Percentiles rank a stretch among this genome's conserved stretches.
Evolutionary conservation across 2,329 filamentous ascomycete species (phyloP).

Genomic region (Aureobasidium sp.): DNA sequence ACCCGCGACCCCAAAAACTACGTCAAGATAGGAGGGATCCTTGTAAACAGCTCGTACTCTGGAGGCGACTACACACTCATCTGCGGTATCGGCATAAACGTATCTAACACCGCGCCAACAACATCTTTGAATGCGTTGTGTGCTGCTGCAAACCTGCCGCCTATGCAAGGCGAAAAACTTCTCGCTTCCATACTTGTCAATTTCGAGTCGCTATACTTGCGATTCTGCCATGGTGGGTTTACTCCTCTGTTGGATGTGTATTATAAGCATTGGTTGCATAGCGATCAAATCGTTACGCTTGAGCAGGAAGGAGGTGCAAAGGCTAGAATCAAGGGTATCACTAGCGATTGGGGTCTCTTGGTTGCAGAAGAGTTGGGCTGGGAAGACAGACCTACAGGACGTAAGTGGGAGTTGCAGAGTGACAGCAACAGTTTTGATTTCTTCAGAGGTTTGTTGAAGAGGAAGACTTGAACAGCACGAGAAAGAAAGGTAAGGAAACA

Average conservation of each 20-base stretch:
- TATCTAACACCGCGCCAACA: constrained; percentile 75
- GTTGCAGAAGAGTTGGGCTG: constrained; percentile 73
- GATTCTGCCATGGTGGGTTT: constrained; percentile 72
- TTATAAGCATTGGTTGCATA: constrained; percentile 81
- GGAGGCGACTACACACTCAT: constrained; percentile 77
- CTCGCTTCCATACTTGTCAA: constrained; percentile 71
- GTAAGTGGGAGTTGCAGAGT: constrained; percentile 77
- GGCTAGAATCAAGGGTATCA: constrained; percentile 79
- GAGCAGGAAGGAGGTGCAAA: constrained; percentile 70
- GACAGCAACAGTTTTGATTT: constrained; percentile 99
- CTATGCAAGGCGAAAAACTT: constrained; percentile 69
- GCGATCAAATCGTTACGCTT: constrained; percentile 58
- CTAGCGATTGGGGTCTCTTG: constrained; percentile 82
- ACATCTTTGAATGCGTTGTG: constrained; percentile 76
- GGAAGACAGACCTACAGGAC: constrained; percentile 67
- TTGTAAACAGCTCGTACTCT: constrained; percentile 80
- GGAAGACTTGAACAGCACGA: constrained; percentile 45
- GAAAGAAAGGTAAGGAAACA: not conserved
- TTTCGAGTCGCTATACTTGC: constrained; percentile 69
- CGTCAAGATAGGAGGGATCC: constrained; percentile 87
- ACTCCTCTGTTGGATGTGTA: constrained; percentile 69
- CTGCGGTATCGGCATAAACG: constrained; percentile 75
- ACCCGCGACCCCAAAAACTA: constrained; percentile 55
- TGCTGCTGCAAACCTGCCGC: constrained; percentile 35
- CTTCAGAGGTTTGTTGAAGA: constrained; percentile 76